These are phyloP conservation scores for Cryptococcus jaspeensis DNA, from an alignment of 1,284 basidiomycete species.

Conservation along the genomic window DNA sequence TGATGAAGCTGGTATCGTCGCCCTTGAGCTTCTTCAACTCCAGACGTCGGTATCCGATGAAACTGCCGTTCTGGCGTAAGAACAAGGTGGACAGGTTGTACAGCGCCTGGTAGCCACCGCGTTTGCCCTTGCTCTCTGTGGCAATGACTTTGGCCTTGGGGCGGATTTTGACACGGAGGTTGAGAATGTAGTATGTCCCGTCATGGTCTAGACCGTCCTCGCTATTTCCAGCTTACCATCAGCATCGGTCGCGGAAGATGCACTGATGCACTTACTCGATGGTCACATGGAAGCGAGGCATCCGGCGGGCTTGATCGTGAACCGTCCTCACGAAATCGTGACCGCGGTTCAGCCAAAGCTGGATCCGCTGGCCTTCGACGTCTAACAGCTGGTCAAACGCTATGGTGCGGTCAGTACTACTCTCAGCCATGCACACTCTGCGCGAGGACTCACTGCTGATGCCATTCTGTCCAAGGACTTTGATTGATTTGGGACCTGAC, in stretches of 20 bases:
- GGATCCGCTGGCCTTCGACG: background rate
- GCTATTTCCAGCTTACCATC: background rate
- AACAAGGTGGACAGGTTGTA: conserved; percentile 10
- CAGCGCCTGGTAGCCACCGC: background rate
- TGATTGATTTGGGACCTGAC: conserved; percentile 41
- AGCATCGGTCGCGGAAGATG: background rate
- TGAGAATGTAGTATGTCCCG: background rate
- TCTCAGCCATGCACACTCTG: background rate
- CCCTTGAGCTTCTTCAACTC: conserved; percentile 4
- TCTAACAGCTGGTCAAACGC: conserved; percentile 9
- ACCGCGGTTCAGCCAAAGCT: conserved; percentile 1
- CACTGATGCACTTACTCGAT: conserved; percentile 7
- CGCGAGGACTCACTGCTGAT: conserved; percentile 25
- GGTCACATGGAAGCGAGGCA: conserved; percentile 8
- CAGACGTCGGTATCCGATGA: conserved; percentile 1
- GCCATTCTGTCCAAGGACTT: conserved; percentile 20
- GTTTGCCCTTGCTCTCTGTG: conserved; percentile 3
- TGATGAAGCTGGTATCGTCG: conserved; percentile 1
- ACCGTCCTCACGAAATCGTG: background rate
- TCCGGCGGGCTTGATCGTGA: background rate
- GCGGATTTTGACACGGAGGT: conserved; percentile 4
- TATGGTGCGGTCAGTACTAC: background rate
- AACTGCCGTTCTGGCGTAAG: conserved; percentile 5
- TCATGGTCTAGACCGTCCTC: conserved; percentile 5
- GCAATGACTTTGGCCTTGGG: conserved; percentile 5